Base-by-base conservation (phyloP, 257 asterid genomes). In the Solanum okadae region DNA sequence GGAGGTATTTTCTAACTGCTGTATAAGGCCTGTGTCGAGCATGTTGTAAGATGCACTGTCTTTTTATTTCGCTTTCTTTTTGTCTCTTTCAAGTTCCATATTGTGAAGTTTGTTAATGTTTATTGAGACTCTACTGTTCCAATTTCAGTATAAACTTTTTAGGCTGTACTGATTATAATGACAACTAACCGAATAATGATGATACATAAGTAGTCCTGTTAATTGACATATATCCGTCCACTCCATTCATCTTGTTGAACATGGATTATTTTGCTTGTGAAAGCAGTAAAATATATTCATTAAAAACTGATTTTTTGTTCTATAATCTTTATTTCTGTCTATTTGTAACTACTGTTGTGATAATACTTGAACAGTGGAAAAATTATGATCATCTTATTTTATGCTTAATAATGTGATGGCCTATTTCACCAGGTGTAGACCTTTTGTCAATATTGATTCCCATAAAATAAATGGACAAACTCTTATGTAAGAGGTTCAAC, bases 1-100 rank as follows among this genome's bases (percentile, higher is more conserved):
- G 79, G 98, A 94, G 98, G 99, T 97, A 93, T 72, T 37, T 35
- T 87, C 77, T 63, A 61, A 85, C 83, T 40, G 86, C 33, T 70
- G 44, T 73, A 61, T 25, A 65, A 73, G 73, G 75, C 65, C 56
- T 14, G 38, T 34, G 23, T 88, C 44, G 77, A 83, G 86, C 84
- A 88, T 70, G 46, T 44, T 77, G 61, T 77, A 40, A 77, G 84
- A 77, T 77, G 84, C 84, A n/a, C 12, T 20, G 13, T n/a, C 20
- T 9, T 49, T 46, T 72, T 84, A 42, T 84, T 77, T 86, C 88
- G 5, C 29, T 86, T 84, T 78, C 49, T 72, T 63, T 49, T 81
- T 34, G 37, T 33, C 20, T 75, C 63, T 87, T 73, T 65, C 33
- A n/a, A 65, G 33, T 65, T 65, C 11, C 34, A 76, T 76, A 6